Conservation (phyloP, 169 alveolate species). For the Babesia bovis region DNA sequence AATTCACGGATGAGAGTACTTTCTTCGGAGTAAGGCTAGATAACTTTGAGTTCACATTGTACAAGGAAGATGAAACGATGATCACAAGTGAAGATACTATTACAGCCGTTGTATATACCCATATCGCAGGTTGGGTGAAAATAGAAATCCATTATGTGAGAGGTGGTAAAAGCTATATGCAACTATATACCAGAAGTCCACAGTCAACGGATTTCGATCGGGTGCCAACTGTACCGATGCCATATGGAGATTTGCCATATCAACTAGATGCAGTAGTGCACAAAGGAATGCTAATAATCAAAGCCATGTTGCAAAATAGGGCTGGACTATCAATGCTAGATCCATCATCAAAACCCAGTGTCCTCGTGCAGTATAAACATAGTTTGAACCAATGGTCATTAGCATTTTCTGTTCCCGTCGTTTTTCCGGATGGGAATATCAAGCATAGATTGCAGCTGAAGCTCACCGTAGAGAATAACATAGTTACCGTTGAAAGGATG, state of each 20-base stretch:
- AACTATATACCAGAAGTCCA: background rate
- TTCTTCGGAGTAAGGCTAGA: background rate
- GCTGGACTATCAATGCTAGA: conserved; percentile 2
- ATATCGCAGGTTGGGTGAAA: background rate
- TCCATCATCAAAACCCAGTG: background rate
- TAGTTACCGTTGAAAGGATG: background rate
- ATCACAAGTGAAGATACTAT: background rate
- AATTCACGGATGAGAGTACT: background rate
- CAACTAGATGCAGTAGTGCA: background rate
- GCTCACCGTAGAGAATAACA: background rate
- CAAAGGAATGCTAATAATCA: background rate
- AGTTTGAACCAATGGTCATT: background rate
- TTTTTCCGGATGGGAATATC: background rate
- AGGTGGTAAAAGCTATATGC: background rate
- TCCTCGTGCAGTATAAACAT: background rate
- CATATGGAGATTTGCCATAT: background rate
- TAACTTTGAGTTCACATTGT: background rate
- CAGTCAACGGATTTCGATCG: background rate
- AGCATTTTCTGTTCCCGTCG: background rate
- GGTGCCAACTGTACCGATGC: background rate
- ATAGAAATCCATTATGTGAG: background rate
- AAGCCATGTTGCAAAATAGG: conserved; percentile 1
- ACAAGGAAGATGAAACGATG: background rate
- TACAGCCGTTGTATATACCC: background rate
- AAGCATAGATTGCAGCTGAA: conserved; percentile 8